phyloP scores from a whole-genome alignment of 805 yeast species.

The Metschnikowia anglica region DNA sequence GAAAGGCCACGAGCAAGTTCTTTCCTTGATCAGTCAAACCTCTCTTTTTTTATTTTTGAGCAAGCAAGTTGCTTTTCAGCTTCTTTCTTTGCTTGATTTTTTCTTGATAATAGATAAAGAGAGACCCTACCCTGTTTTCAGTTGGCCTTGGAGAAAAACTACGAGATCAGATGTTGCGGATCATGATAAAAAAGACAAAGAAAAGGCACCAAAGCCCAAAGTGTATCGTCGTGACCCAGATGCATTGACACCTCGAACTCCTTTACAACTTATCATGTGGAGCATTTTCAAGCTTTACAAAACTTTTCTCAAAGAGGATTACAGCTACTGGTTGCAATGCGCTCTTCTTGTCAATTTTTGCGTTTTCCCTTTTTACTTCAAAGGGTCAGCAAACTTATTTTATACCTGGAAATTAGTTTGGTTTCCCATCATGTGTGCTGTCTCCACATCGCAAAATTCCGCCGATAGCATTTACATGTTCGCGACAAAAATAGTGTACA shows the following conservation, averaged over 20 bases:
- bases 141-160: slow-evolving; percentile 17
- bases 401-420: slow-evolving; percentile 28
- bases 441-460: slow-evolving; percentile 31
- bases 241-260: slow-evolving; percentile 25
- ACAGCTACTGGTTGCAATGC: slow-evolving; percentile 34
- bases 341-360: slow-evolving; percentile 24
- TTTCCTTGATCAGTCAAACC: slow-evolving; percentile 28
- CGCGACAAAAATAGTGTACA: slow-evolving; percentile 24
- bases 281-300: slow-evolving; percentile 21
- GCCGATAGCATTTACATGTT: slow-evolving; percentile 32
- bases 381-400: slow-evolving; percentile 32
- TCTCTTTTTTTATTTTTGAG: slow-evolving; percentile 23
- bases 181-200: slow-evolving; percentile 10
- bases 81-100: slow-evolving; percentile 21
- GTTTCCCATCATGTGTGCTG: slow-evolving; percentile 33
- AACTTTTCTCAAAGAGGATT: slow-evolving; percentile 19
- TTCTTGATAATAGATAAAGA: slow-evolving; percentile 24
- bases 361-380: slow-evolving; percentile 29
- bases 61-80: slow-evolving; percentile 18
- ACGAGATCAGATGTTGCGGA: neutral
- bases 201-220: neutral
- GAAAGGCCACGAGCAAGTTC: slow-evolving; percentile 25
- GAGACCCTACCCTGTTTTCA: slow-evolving; percentile 23
- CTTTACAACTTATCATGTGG: slow-evolving; percentile 22
- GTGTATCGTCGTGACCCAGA: slow-evolving; percentile 28